Conservation (phyloP, 1,284 basidiomycete genomes). For the Puccinia horiana region DNA sequence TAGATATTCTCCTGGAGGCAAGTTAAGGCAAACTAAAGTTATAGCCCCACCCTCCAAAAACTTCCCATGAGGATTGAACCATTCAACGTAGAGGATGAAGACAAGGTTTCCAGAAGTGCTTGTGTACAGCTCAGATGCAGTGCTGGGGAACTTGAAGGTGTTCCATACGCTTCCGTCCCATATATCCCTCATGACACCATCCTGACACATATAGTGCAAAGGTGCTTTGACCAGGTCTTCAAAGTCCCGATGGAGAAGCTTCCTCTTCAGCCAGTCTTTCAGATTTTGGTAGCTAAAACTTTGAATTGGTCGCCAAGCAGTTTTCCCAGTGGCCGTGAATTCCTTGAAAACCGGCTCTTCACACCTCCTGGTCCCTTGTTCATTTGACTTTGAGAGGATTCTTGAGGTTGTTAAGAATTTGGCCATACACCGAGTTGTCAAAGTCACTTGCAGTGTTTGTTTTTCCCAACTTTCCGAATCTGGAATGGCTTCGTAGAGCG, state of each 20-base stretch:
- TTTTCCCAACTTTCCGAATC: neutral
- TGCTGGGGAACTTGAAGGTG: neutral
- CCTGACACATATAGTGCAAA: neutral
- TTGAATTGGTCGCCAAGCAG: slow-evolving; percentile 8
- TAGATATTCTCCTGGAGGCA: neutral
- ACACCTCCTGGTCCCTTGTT: neutral
- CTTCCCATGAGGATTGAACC: slow-evolving; percentile 35
- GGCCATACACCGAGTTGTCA: neutral
- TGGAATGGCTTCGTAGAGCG: slow-evolving; percentile 9
- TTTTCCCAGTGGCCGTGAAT: neutral
- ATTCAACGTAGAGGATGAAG: slow-evolving; percentile 13
- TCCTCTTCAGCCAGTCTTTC: slow-evolving; percentile 6
- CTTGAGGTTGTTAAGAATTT: neutral
- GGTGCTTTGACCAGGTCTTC: slow-evolving; percentile 3
- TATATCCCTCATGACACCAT: neutral
- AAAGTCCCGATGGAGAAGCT: neutral
- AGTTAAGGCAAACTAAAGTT: slow-evolving; percentile 21
- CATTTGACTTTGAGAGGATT: neutral
- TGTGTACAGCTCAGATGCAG: neutral
- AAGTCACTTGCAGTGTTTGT: neutral
- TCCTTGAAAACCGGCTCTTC: slow-evolving; percentile 11
- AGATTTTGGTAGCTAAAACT: slow-evolving; percentile 12
- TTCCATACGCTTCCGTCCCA: neutral
- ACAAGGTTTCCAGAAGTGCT: neutral
- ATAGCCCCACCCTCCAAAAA: neutral